Evolutionary conservation across 1,139 yeast species (phyloP).

Genomic region (Kurtzmaniella natalensis): DNA sequence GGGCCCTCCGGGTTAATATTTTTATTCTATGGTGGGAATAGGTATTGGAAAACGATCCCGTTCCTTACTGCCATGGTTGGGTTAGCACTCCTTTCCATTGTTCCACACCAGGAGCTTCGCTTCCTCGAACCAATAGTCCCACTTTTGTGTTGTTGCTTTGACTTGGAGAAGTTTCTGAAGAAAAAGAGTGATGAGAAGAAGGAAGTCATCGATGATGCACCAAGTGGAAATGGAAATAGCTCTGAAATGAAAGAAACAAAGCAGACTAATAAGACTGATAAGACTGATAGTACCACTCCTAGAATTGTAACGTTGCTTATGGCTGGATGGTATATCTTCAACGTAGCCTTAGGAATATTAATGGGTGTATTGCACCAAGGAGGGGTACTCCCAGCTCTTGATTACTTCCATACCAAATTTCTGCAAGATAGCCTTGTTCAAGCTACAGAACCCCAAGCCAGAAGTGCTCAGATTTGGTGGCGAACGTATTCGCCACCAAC

Average conservation of each 20-base stretch:
- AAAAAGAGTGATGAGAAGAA: background rate
- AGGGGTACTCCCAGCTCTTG: conserved; percentile 73
- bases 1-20: conserved; percentile 66
- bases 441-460: too few relatives aligned
- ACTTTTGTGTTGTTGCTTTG: conserved; percentile 59
- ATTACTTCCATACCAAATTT: conserved; percentile 19
- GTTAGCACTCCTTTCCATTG: conserved; percentile 51
- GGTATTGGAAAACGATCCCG: conserved; percentile 44
- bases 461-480: conserved; percentile 71
- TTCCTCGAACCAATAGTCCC: conserved; percentile 80
- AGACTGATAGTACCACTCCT: conserved; percentile 3
- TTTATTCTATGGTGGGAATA: conserved; percentile 29
- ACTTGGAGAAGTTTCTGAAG: conserved; percentile 23
- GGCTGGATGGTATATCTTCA: conserved; percentile 61
- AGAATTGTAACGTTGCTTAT: conserved; percentile 20
- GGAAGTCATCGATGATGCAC: background rate
- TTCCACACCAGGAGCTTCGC: conserved; percentile 91
- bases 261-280: background rate
- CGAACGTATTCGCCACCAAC: conserved; percentile 91
- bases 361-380: conserved; percentile 90
- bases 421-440: too few relatives aligned
- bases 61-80: conserved; percentile 64
- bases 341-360: conserved; percentile 50
- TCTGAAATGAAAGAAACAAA: background rate
- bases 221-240: background rate